Percentiles rank a stretch among this genome's conserved stretches.
phyloP scores from a whole-genome alignment of 1,284 basidiomycete genomes.

The Flammula alnicola region DNA sequence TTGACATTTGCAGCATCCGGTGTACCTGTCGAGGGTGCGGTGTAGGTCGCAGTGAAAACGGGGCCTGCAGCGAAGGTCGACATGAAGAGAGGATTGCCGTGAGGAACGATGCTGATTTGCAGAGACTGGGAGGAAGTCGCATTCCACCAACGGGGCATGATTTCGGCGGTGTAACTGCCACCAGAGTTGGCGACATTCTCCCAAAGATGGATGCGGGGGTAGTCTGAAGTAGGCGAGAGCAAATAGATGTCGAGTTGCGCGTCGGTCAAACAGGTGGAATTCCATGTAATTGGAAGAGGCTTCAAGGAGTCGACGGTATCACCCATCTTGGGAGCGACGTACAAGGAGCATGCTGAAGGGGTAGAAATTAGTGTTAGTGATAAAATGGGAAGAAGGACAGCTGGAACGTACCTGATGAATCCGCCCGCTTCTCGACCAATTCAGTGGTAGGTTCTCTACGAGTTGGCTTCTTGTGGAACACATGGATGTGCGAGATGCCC shows the following conservation, averaged over 20 bases:
- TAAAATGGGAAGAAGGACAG: neutral
- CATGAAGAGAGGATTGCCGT: conserved; percentile 59
- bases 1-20: conserved; percentile 44
- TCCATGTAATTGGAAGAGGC: conserved; percentile 74
- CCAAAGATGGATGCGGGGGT: conserved; percentile 67
- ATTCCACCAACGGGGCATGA: conserved; percentile 84
- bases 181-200: conserved; percentile 55
- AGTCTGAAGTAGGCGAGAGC: conserved; percentile 54
- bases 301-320: conserved; percentile 56
- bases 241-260: conserved; percentile 75
- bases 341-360: conserved; percentile 52
- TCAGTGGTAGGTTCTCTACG: neutral
- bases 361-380: neutral
- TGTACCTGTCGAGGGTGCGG: conserved; percentile 41
- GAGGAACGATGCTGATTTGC: conserved; percentile 69
- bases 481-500: conserved; percentile 20
- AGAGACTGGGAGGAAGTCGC: conserved; percentile 56
- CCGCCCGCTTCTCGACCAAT: conserved; percentile 13
- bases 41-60: conserved; percentile 70
- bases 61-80: conserved; percentile 70
- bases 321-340: conserved; percentile 63
- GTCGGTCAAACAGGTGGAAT: conserved; percentile 58
- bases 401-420: conserved; percentile 1
- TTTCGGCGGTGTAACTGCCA: conserved; percentile 57
- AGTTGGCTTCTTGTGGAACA: conserved; percentile 16